Conservation (phyloP, 208 protist genomes). For the Wallacemonas sp. region DNA sequence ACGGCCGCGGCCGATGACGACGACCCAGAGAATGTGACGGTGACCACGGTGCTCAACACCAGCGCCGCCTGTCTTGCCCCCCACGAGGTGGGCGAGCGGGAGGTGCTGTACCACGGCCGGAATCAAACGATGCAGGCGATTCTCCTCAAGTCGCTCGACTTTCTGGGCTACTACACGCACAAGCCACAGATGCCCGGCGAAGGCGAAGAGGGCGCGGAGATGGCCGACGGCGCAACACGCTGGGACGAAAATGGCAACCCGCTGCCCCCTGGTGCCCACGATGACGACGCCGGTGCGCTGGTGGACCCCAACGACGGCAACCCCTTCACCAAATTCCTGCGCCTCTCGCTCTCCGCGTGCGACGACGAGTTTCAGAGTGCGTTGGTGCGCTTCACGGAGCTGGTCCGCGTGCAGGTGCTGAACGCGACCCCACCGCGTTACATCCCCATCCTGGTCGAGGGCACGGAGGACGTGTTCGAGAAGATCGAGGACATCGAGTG, state of each 20-base stretch:
- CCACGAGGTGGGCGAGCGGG: background rate
- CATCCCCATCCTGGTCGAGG: conserved; percentile 26
- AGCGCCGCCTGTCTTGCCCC: conserved; percentile 6
- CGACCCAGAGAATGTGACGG: conserved; percentile 14
- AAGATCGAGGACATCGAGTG: conserved; percentile 1
- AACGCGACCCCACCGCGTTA: conserved; percentile 54
- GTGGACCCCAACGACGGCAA: conserved; percentile 6
- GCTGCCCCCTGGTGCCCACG: background rate
- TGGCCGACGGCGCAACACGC: background rate
- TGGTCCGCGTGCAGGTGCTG: conserved; percentile 67
- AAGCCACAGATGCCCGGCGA: conserved; percentile 23
- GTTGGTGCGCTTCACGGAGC: conserved; percentile 72
- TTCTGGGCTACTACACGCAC: conserved; percentile 91
- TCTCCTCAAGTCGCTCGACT: conserved; percentile 86
- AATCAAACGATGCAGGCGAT: conserved; percentile 83
- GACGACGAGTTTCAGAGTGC: conserved; percentile 65
- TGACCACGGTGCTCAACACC: conserved; percentile 14
- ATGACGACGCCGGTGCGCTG: background rate
- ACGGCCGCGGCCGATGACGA: conserved; percentile 20
- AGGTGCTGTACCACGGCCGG: conserved; percentile 54
- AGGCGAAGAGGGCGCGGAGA: conserved; percentile 18
- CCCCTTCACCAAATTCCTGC: conserved; percentile 54
- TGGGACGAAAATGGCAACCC: conserved; percentile 10
- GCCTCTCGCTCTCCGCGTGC: conserved; percentile 50
- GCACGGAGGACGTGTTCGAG: conserved; percentile 1